A percentile compares a stretch with the other conserved stretches of the same genome.
Conservation (phyloP, 2,329 filamentous ascomycete genomes). For the Aspergillus sclerotialis region DNA sequence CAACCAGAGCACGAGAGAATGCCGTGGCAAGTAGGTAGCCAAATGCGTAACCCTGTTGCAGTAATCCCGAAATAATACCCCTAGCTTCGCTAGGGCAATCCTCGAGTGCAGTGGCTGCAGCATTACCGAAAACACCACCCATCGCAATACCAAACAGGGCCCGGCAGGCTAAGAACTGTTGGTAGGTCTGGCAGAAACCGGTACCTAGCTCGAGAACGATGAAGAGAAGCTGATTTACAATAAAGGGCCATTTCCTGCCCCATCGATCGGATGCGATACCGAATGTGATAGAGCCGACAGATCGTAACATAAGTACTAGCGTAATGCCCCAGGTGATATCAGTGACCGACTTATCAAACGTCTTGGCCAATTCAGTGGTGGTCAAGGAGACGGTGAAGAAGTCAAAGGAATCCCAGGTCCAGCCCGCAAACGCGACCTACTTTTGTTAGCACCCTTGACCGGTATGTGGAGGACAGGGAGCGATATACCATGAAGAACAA, state of each 20-base stretch:
- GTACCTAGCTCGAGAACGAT: constrained; percentile 55
- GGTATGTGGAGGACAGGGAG: too few species aligned
- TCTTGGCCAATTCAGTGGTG: constrained; percentile 45
- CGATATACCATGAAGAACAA: constrained; percentile 52
- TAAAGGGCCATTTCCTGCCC: constrained; percentile 53
- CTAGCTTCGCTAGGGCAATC: constrained; percentile 54
- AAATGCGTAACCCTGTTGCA: constrained; percentile 59
- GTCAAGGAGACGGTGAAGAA: constrained; percentile 58
- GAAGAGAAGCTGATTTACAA: constrained; percentile 56
- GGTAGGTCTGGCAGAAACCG: constrained; percentile 52
- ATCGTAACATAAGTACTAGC: constrained; percentile 54
- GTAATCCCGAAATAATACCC: constrained; percentile 54
- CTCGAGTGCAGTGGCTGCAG: constrained; percentile 56
- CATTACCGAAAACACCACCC: constrained; percentile 57
- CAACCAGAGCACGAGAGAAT: constrained; percentile 43
- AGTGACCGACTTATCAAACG: constrained; percentile 48
- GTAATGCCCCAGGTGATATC: constrained; percentile 57
- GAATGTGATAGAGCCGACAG: constrained; percentile 52
- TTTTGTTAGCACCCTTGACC: too few species aligned
- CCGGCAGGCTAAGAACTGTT: constrained; percentile 52
- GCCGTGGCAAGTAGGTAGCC: constrained; percentile 56
- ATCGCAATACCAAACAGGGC: constrained; percentile 59
- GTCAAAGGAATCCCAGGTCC: constrained; percentile 53
- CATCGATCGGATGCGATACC: constrained; percentile 47
- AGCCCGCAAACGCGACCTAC: constrained; percentile 42